Evolutionary conservation across 176 grass and related monocot species (phyloP), one percentile per base, ranked within the genome.

Genomic region (Poa annua): DNA sequence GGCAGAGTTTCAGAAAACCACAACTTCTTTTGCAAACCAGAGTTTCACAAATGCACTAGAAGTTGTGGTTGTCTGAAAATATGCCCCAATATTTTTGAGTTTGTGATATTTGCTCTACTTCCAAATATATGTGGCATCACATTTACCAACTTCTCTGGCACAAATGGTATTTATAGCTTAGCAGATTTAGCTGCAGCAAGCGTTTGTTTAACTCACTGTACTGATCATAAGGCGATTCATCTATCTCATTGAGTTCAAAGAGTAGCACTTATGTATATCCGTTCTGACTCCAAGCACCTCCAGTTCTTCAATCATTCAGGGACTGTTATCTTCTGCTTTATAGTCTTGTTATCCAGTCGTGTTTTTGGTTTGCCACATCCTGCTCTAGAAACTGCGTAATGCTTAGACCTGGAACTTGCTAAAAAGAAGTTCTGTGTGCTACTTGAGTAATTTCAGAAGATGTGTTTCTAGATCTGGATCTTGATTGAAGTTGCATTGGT

Each of bases 111-210:
- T 39, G 38, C 38, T 39, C 38, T 39, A 39, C 1, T 39, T 39
- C 38, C 38, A 39, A 39, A 71, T 47, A 71, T 95, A 73, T 79
- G 78, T 76, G 87, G 87, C n/a, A 87, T 95, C 66, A 77, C 83
- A 54, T 87, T 90, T 80, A 54, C 78, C 41, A 88, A 91, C 85
- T 91, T 93, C 55, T 95, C 92, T 29, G 89, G 89, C 47, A 91
- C 90, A 78, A 56, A 79, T 95, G 70, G 16, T 71, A 75, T 82
- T 55, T 78, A 86, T 29, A 76, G 66, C 77, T 87, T 94, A 39
- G 83, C 61, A 73, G 71, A 90, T 80, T 98, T 88, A 85, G 80
- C 68, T 67, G 78, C 85, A 78, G 76, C 63, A 77, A 56, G 83
- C 0, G 13, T 81, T 82, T 84, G 79, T 88, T 69, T 49, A 19